Evolutionary conservation across 441 rosid species (phyloP).

Genomic region (Metrosideros polymorpha): DNA sequence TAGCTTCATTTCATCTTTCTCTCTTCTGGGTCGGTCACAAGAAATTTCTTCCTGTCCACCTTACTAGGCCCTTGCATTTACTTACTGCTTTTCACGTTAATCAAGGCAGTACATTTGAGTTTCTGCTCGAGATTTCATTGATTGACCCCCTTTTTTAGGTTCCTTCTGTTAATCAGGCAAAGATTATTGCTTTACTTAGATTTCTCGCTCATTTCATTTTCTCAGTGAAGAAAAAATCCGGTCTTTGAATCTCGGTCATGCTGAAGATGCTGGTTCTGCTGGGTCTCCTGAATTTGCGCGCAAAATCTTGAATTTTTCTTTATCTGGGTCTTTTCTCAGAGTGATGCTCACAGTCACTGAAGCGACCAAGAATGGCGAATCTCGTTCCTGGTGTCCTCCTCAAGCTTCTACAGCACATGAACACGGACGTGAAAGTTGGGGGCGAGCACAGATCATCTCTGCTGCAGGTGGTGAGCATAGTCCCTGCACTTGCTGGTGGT

Average conservation of each 20-base stretch:
- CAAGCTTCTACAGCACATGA: constrained; percentile 93
- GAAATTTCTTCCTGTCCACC: neutral
- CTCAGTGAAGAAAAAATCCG: neutral
- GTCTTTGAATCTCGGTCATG: constrained; percentile 3
- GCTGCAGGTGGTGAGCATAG: constrained; percentile 87
- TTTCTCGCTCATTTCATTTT: neutral
- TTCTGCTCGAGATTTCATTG: neutral
- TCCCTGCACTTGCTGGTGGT: constrained; percentile 89
- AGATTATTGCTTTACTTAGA: neutral
- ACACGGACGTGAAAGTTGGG: constrained; percentile 84
- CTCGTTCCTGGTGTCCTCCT: constrained; percentile 93
- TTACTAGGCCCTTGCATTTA: neutral
- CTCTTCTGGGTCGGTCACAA: neutral
- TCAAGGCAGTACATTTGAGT: neutral
- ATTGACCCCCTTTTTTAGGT: neutral
- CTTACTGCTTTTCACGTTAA: neutral
- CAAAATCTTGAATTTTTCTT: neutral
- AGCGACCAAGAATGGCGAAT: constrained; percentile 51
- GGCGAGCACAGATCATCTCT: constrained; percentile 93
- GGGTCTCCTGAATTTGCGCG: neutral
- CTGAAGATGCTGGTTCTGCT: neutral
- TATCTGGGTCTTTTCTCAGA: constrained; percentile 11
- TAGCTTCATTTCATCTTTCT: neutral
- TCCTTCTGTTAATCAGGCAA: neutral
- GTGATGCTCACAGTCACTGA: constrained; percentile 27